Base-by-base conservation (phyloP, 805 yeast species). In the Maudiozyma serrabonitensis region DNA sequence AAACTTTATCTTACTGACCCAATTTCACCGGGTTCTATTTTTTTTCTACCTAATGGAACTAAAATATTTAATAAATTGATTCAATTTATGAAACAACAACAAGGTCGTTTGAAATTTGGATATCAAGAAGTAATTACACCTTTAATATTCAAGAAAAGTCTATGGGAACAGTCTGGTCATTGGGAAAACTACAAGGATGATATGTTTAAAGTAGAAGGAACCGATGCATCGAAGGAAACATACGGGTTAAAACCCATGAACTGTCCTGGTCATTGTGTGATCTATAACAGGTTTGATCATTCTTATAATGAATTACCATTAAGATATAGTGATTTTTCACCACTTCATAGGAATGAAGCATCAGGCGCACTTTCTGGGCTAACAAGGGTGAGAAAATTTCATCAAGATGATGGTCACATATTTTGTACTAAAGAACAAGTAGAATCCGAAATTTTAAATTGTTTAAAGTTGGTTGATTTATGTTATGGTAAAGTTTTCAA, bases 371-470 rank as follows among this genome's bases (percentile, higher is more conserved):
- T 93, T 19, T 78, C 91, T 6, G 99, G 99, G 0, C 71, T 93
- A 37, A 93, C 98, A 0, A 74, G 99, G 50, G 96, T 93, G 3
- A 78, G 99, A 51, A 74, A 96, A 54, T 93, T 93, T 69, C 99
- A 93, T 67, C 99, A 93, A 69, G 99, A 93, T 66, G 99, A 93
- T 65, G 98, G 97, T 7, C 99, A 93, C 60, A 90, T 93, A 26
- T 93, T 93, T 65, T 93, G 99, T 63, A 79, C 83, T 1, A 73
- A 76, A 35, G 80, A 76, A 6, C 99, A 93, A 68, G 82, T 93
- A 45, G 77, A 75, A 45, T 58, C 64, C 31, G 99, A 93, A 62
- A 89, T 93, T 45, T 60, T 73, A 9, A 76, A 79, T 49, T 85
- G 93, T 12, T 72, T 93, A 50, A 75, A 79, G 58, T 71, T 93